Evolutionary conservation across 164 flowering plant genomes (phyloP), one percentile per base, ranked within the genome.

Genomic region (Tetracentron sinense): DNA sequence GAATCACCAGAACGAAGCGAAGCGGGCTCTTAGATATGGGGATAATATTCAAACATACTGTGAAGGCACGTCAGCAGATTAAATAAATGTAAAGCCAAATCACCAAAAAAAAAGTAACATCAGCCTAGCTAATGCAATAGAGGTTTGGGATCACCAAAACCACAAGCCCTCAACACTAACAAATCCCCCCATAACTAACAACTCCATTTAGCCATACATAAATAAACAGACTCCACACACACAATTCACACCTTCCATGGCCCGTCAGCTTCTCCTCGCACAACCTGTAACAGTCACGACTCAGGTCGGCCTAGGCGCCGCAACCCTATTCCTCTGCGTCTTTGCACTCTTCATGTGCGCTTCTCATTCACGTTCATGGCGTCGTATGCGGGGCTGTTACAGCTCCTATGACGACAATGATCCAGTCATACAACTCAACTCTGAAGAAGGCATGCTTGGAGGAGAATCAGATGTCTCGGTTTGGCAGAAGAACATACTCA

Each of bases 401-500:
- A 67, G 69, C 8, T 22, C 52, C 14, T 61, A 57, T 30, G 60
- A 28, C 49, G 60, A 28, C 49, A 44, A 46, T 4, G 69, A 81
- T 7, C 84, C 88, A 7, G 82, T 81, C 26, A 82, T 83, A 29
- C 79, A 84, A 14, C 79, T 75, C 28, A 52, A 82, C 31, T 68
- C 70, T 4, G 81, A 77, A 42, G 69, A 64, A 23, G 64, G 47
- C 51, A 29, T 28, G 54, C 14, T 46, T 21, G 65, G 63, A 14
- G 66, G 71, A 14, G 78, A 67, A 21, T 31, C 27, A 20, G 80
- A 70, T 38, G 77, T 57, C 5, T 64, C 86, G 1, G 49, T 92
- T 8, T 92, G 96, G 96, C 79, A 81, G 70, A 89, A 83, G 88
- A 83, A 86, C 63, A 90, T 92, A 58, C 77, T 92, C 58, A 88